Base-by-base conservation (phyloP, 495 filamentous ascomycete genomes). In the Penicillium atrosanguineum region DNA sequence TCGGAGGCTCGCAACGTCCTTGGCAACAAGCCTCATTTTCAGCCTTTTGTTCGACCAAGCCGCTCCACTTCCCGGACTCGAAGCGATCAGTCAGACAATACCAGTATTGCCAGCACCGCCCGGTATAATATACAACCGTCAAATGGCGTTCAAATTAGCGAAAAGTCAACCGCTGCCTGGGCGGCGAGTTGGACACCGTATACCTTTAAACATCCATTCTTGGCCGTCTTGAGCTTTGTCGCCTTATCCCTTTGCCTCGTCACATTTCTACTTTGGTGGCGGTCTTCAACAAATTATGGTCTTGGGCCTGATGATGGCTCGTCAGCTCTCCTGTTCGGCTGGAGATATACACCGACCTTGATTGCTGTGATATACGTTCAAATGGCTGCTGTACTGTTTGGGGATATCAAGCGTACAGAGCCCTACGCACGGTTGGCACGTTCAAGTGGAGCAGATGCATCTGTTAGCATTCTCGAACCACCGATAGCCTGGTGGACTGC, bases 351-450 rank as follows among this genome's bases (percentile, higher is more conserved):
- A 15, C 69, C 70, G 0, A 74, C 70, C 7, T 19, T 65, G 23
- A 52, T 71, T 29, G 55, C 62, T 18, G 67, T 71, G n/a, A 59
- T 72, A 7, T 70, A 67, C 20, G 50, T 62, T 19, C 58, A 72
- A 34, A 14, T 72, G 9, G 52, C 60, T 9, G 61, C 65, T 0
- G 45, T 66, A 16, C 36, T 69, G 6, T 47, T 71, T 1, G 45
- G 60, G 11, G 70, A 74, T 46, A 48, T 70, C 4, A 65, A 67
- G 43, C 60, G 70, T 15, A 72, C 69, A 1, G 65, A 74, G 37
- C 57, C 65, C 1, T 74, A 52, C 56, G 69, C 70, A 11, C 55
- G 65, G 7, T 48, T 74, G 20, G 63, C 69, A 14, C 62, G 59
- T 15, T 49, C 63, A n/a, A 42, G 42, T 7, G 68, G 69, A 6